Conservation (phyloP, 805 yeast genomes). For the Ogataea allantospora region DNA sequence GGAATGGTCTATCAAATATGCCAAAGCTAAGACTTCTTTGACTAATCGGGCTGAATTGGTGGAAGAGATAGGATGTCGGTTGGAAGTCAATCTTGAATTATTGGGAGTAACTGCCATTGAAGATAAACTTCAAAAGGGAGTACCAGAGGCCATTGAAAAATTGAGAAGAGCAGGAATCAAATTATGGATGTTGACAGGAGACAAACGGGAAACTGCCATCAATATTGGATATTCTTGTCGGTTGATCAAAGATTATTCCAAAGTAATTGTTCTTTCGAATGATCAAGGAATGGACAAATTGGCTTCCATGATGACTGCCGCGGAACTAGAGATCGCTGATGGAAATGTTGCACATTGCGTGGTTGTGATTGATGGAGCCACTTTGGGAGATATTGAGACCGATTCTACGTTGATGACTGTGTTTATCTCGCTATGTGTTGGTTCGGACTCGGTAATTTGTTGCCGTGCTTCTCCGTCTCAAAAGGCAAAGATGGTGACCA, state of each 20-base stretch:
- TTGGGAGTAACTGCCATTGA: slow-evolving; percentile 97
- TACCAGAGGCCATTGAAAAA: slow-evolving; percentile 89
- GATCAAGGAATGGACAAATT: slow-evolving; percentile 48
- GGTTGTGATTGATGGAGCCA: slow-evolving; percentile 91
- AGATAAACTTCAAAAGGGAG: slow-evolving; percentile 96
- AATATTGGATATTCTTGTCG: slow-evolving; percentile 95
- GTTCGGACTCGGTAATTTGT: slow-evolving; percentile 87
- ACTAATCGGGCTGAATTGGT: slow-evolving; percentile 62
- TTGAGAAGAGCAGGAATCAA: slow-evolving; percentile 90
- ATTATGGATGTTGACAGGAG: slow-evolving; percentile 99
- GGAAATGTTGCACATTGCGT: slow-evolving; percentile 92
- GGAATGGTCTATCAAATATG: slow-evolving; percentile 65
- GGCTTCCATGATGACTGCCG: slow-evolving; percentile 66
- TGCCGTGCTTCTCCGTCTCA: slow-evolving; percentile 98
- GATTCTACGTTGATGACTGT: slow-evolving; percentile 71
- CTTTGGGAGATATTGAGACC: slow-evolving; percentile 67
- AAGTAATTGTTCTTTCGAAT: slow-evolving; percentile 64
- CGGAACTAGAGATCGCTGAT: slow-evolving; percentile 67
- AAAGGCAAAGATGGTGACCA: slow-evolving; percentile 83
- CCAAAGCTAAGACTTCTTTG: slow-evolving; percentile 74
- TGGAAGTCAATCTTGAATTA: slow-evolving; percentile 69
- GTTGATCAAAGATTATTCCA: slow-evolving; percentile 87
- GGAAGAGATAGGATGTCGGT: slow-evolving; percentile 66
- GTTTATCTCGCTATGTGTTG: slow-evolving; percentile 81
- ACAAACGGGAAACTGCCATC: slow-evolving; percentile 95